phyloP scores from a whole-genome alignment of 2,329 filamentous ascomycete genomes.

The Cadophora sp. region DNA sequence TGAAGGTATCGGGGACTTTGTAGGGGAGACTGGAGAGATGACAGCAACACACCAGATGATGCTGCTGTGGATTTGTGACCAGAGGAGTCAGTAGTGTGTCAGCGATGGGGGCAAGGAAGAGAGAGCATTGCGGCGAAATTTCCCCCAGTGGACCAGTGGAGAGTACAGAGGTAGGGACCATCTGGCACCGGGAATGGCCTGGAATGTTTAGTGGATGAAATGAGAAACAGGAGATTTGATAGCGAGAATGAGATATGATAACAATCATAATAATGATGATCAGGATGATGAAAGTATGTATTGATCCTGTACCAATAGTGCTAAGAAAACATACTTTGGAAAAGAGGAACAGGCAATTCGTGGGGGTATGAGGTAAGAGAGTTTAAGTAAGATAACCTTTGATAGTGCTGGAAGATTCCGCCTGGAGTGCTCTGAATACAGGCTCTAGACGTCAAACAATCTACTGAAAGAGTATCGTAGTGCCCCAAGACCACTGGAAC shows the following conservation, averaged over 20 bases:
- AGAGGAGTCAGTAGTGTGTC: not conserved
- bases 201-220: not conserved
- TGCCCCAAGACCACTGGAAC: not conserved
- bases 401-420: not conserved
- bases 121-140: slow-evolving; percentile 10
- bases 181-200: not conserved
- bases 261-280: not conserved
- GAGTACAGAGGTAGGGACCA: too few species aligned
- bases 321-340: not conserved
- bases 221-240: slow-evolving; percentile 10
- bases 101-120: not conserved
- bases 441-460: not conserved
- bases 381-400: not conserved
- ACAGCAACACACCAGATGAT: not conserved
- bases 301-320: not conserved
- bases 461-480: not conserved
- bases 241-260: slow-evolving; percentile 13
- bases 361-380: not conserved
- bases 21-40: not conserved
- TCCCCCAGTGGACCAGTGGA: not conserved
- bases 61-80: not conserved
- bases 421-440: not conserved
- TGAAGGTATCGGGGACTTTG: slow-evolving; percentile 13
- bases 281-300: too few species aligned
- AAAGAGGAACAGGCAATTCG: not conserved